Base-by-base conservation (phyloP, 176 grass and related monocot species). In the Calamus simplicifolius region DNA sequence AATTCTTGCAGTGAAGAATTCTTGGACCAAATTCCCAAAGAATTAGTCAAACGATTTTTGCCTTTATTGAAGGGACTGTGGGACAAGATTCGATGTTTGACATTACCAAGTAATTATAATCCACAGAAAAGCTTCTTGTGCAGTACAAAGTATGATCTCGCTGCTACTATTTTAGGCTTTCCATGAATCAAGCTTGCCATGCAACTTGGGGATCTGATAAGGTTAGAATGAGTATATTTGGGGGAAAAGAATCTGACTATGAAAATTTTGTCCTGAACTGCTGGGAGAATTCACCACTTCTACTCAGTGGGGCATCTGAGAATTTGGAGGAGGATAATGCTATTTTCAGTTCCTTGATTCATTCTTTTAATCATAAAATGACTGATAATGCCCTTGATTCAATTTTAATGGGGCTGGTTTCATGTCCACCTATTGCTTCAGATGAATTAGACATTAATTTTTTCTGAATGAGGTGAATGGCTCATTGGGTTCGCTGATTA, bases 121-220 rank as follows among this genome's bases (percentile, higher is more conserved):
- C 35, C 8, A 8, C 15, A 10, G 13, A 29, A n/a, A 38, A 66
- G 3, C 64, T 64, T 57, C 54, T 30, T 77, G 62, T 76, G 67
- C 23, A 72, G 62, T 71, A 77, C 18, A 62, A 58, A 61, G 57
- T 48, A 52, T 82, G 66, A 87, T 30, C 62, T 88, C 69, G 63
- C 80, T 55, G 73, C 79, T 64, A 75, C 92, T 67, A 88, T 96
- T 80, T 96, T 58, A 90, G 74, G 78, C 70, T 96, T 63, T 85
- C 91, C 18, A 76, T 85, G 70, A 65, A 73, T 26, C 57, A 73
- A 62, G 17, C 71, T 51, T 30, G 13, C 63, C 57, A 71, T 49
- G 50, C 51, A 19, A 19, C n/a, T 23, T 56, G 69, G 50, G 66
- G 76, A 66, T 49, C 66, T 57, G 58, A 80, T 51, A 55, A 75